These are phyloP conservation scores for Trifolium dubium DNA, from an alignment of 306 rosid species.

Conservation along the genomic window DNA sequence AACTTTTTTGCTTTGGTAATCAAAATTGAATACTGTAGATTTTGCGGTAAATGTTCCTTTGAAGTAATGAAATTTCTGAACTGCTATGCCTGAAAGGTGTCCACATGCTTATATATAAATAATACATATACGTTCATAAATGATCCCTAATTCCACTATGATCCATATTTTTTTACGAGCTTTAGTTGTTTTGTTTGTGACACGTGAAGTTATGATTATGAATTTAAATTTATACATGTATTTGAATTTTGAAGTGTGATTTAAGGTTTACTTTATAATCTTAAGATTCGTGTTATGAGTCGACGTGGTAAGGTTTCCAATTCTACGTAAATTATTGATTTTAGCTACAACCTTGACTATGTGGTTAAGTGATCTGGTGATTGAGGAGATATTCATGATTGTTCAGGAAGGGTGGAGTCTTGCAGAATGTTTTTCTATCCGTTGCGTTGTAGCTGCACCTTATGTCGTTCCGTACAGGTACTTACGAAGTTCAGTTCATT, in stretches of 20 bases:
- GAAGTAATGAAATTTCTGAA: not conserved
- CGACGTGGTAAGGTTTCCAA: too few species aligned
- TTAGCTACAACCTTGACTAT: too few species aligned
- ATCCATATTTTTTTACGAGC: too few species aligned
- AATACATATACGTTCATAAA: conserved; percentile 20
- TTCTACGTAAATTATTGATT: too few species aligned
- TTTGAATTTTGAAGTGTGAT: too few species aligned
- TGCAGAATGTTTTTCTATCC: conserved; percentile 67
- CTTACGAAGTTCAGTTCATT: conserved; percentile 28
- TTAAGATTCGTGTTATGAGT: too few species aligned
- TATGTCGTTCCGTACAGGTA: conserved; percentile 88
- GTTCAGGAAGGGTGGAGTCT: conserved; percentile 93
- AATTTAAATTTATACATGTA: too few species aligned
- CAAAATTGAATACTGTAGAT: not conserved
- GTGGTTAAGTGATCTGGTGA: conserved; percentile 15
- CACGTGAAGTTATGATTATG: too few species aligned
- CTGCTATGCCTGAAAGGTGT: conserved; percentile 11
- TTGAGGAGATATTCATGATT: conserved; percentile 45
- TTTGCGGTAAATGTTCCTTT: not conserved
- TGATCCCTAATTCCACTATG: conserved; percentile 14
- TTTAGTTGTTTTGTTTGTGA: too few species aligned
- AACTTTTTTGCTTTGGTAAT: conserved; percentile 87
- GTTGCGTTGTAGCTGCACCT: conserved; percentile 80
- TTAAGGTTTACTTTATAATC: too few species aligned
- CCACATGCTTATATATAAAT: not conserved